These are phyloP conservation scores for Phialemonium atrogriseum DNA, from an alignment of 2,329 filamentous ascomycete genomes.

Conservation along the genomic window DNA sequence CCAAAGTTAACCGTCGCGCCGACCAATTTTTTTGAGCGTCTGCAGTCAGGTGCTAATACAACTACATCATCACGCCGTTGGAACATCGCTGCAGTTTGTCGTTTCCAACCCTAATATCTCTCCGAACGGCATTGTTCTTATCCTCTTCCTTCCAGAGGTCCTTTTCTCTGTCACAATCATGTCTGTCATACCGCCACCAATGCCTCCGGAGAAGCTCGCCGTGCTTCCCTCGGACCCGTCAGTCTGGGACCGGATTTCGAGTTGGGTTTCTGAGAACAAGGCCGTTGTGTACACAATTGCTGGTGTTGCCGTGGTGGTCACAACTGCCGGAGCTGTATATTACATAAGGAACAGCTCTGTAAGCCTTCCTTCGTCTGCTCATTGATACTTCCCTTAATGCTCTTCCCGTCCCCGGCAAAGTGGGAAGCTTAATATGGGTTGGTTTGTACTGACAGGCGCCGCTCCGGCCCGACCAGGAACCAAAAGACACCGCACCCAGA, in stretches of 20 bases:
- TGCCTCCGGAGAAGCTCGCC: conserved; percentile 37
- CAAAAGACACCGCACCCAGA: conserved; percentile 51
- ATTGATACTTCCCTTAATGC: neutral
- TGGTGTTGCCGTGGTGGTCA: conserved; percentile 85
- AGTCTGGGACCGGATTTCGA: conserved; percentile 82
- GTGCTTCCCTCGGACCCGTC: conserved; percentile 53
- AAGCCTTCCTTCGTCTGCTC: conserved; percentile 23
- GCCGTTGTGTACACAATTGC: conserved; percentile 93
- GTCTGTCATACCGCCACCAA: conserved; percentile 29
- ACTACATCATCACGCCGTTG: too few relatives aligned
- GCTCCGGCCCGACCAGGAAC: conserved; percentile 25
- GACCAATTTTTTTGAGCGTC: conserved; percentile 14
- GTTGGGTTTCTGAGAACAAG: conserved; percentile 94
- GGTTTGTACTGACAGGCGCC: neutral
- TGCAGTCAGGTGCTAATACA: conserved; percentile 10
- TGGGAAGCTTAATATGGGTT: conserved; percentile 4
- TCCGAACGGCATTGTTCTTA: conserved; percentile 6
- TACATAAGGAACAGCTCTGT: conserved; percentile 63
- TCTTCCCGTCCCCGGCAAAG: neutral
- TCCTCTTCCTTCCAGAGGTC: conserved; percentile 11
- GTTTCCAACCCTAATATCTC: too few relatives aligned
- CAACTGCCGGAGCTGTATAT: conserved; percentile 86
- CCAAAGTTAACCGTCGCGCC: too few relatives aligned
- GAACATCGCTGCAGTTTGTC: too few relatives aligned
- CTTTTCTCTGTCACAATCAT: conserved; percentile 11